These are phyloP conservation scores for Cochlearia excelsa DNA, from an alignment of 345 rosid species.

Conservation along the genomic window DNA sequence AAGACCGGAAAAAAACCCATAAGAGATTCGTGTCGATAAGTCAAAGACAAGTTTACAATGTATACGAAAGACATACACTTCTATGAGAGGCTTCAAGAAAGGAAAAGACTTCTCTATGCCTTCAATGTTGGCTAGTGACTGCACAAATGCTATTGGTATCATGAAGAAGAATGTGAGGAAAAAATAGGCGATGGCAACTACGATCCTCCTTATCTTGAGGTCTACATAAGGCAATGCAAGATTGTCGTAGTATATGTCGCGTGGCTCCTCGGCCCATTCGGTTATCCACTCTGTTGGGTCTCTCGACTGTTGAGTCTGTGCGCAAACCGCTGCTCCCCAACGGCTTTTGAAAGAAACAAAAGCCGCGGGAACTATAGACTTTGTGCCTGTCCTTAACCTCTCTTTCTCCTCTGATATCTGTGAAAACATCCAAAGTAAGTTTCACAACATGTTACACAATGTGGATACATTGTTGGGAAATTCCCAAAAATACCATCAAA, in stretches of 20 bases:
- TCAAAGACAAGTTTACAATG: neutral
- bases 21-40: constrained; percentile 8
- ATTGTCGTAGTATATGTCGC: constrained; percentile 83
- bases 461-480: no score
- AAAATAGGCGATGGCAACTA: constrained; percentile 68
- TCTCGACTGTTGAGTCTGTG: constrained; percentile 89
- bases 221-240: constrained; percentile 83
- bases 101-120: constrained; percentile 89
- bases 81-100: constrained; percentile 72
- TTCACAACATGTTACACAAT: neutral
- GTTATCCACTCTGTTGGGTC: constrained; percentile 89
- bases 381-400: constrained; percentile 45
- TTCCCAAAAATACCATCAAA: no score
- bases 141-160: constrained; percentile 91
- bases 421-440: constrained; percentile 18
- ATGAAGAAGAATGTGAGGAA: constrained; percentile 95
- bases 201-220: constrained; percentile 65
- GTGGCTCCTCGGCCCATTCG: constrained; percentile 95
- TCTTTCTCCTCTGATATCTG: constrained; percentile 73
- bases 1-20: neutral
- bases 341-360: constrained; percentile 88
- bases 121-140: constrained; percentile 91
- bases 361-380: constrained; percentile 70
- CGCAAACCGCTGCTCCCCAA: constrained; percentile 95
- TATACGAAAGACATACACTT: constrained; percentile 44